Base-by-base conservation (phyloP, 805 yeast species). In the Suhomyces vadensis region DNA sequence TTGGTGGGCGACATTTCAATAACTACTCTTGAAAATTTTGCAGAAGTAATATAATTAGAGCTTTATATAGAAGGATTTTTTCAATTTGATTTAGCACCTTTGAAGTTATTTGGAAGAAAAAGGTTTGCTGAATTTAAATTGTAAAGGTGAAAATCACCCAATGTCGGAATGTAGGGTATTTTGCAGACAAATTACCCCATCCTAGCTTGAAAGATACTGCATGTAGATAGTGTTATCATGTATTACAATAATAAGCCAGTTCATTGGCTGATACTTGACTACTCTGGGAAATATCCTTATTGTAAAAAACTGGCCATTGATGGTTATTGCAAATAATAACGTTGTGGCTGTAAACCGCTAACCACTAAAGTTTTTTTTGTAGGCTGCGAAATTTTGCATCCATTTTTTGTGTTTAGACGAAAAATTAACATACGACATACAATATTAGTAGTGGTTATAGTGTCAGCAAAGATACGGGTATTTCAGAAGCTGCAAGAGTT, bases 351-450 rank as follows among this genome's bases (percentile, higher is more conserved):
- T 4, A 20, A 14, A 14, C 11, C 17, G 22, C n/a, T 35, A 35
- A 35, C 38, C 38, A 35, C 26, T 35, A 35, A 21, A 22, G 38
- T 33, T 8, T 17, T 14, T 33, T 33, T 33, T 31, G 17, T 19
- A 2, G 37, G 24, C 10, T 33, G 37, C 37, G 36, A 17, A 33
- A 20, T 33, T 33, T 33, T 33, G 36, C 23, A 17, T 8, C 23
- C 36, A 19, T 14, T 24, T n/a, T n/a, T n/a, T n/a, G n/a, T n/a
- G n/a, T n/a, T n/a, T n/a, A n/a, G n/a, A n/a, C n/a, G n/a, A n/a
- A n/a, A n/a, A n/a, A n/a, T n/a, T n/a, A n/a, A n/a, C n/a, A n/a
- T n/a, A n/a, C n/a, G n/a, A n/a, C n/a, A n/a, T n/a, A n/a, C n/a
- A n/a, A n/a, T n/a, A n/a, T n/a, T n/a, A n/a, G n/a, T n/a, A n/a